Conservation (phyloP, 805 yeast species). For the Brettanomyces bruxellensis region DNA sequence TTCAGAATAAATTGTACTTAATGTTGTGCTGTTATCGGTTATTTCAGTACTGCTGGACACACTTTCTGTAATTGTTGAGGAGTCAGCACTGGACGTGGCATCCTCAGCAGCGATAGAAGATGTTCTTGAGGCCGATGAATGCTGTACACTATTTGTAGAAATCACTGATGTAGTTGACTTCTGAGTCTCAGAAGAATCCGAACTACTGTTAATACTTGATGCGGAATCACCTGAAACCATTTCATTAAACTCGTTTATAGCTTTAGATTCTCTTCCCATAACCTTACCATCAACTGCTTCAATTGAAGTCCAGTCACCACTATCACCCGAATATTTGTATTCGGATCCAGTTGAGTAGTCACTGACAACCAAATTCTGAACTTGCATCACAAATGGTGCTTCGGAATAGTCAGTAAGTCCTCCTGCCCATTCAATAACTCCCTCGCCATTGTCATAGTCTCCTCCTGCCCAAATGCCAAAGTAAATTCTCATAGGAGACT, state of each 20-base stretch:
- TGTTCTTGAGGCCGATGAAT: slow-evolving; percentile 8
- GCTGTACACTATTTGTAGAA: not conserved
- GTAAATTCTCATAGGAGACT: slow-evolving; percentile 65
- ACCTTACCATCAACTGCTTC: slow-evolving; percentile 48
- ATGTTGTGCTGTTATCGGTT: no score
- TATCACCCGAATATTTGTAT: slow-evolving; percentile 44
- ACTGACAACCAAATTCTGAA: slow-evolving; percentile 50
- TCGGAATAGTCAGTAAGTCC: slow-evolving; percentile 56
- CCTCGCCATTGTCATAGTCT: slow-evolving; percentile 51
- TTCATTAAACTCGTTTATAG: slow-evolving; percentile 32
- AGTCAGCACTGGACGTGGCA: slow-evolving; percentile 11
- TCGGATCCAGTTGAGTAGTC: slow-evolving; percentile 61
- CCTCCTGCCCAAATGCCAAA: slow-evolving; percentile 83
- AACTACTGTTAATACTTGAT: not conserved
- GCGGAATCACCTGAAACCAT: slow-evolving; percentile 16
- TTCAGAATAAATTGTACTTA: no score
- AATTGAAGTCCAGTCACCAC: slow-evolving; percentile 57
- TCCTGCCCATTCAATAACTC: slow-evolving; percentile 80
- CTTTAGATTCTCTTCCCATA: slow-evolving; percentile 46
- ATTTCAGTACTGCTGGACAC: no score
- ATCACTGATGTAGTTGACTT: not conserved
- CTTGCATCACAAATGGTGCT: slow-evolving; percentile 62
- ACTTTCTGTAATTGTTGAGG: not conserved
- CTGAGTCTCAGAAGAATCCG: slow-evolving; percentile 1
- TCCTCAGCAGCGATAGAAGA: slow-evolving; percentile 7